Conservation (phyloP, 2,329 filamentous ascomycete species). For the Huntiella moniliformis region DNA sequence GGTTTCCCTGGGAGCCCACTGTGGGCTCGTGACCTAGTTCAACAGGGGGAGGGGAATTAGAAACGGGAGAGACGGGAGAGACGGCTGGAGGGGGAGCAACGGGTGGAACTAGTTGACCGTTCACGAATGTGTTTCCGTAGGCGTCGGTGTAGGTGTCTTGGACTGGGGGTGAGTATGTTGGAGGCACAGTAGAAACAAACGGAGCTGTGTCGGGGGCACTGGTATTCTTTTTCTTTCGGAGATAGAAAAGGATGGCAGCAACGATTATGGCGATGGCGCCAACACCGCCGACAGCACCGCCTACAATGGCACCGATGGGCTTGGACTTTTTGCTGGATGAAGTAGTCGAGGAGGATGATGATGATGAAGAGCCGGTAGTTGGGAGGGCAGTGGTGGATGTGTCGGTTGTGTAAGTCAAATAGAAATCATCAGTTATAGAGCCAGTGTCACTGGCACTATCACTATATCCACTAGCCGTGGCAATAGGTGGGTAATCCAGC, state of each 20-base stretch:
- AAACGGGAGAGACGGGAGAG: conserved; percentile 4
- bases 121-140: conserved; percentile 1
- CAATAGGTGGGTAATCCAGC: conserved; percentile 16
- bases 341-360: background rate
- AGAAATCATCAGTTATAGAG: conserved; percentile 7
- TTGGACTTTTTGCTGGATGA: conserved; percentile 10
- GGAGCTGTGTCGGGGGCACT: background rate
- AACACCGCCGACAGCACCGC: conserved; percentile 16
- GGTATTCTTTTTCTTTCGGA: conserved; percentile 19
- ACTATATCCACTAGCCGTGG: conserved; percentile 13
- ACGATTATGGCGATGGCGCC: conserved; percentile 24
- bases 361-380: background rate
- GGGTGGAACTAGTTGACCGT: background rate
- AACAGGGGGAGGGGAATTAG: conserved; percentile 2
- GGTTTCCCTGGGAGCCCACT: background rate
- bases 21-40: conserved; percentile 1
- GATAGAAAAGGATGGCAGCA: conserved; percentile 22
- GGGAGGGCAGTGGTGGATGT: background rate
- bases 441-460: background rate
- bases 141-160: conserved; percentile 3
- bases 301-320: conserved; percentile 20
- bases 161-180: conserved; percentile 13
- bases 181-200: conserved; percentile 12
- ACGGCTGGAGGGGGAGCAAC: conserved; percentile 4
- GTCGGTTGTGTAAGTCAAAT: conserved; percentile 9